Evolutionary conservation across 345 rosid genomes (phyloP), one percentile per base, ranked within the genome.

Genomic region (Salix arbutifolia): DNA sequence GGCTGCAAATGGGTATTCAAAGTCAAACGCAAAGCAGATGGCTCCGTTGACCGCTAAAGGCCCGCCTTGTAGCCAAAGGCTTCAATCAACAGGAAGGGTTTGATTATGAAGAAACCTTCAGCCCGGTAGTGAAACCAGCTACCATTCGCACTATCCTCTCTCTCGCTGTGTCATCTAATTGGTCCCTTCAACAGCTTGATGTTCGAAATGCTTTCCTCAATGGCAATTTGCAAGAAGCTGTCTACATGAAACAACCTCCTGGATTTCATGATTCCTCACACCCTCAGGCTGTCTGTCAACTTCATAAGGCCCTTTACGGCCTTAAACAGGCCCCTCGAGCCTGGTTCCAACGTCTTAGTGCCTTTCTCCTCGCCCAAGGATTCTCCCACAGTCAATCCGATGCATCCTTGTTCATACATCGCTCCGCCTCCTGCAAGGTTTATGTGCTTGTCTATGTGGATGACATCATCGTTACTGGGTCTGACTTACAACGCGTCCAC

Each of bases 371-470:
- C 6, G n/a, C 58, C 1, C 10, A 52, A 1, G 23, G 3, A 18
- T 52, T 52, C 7, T 0, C 58, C 1, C 10, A 19, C 0, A 18
- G 58, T 52, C 10, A 52, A 52, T 52, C 10, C 0, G 4, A 52
- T 52, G 58, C 23, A 18, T 52, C 58, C 0, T 3, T 52, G 3
- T 52, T 18, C n/a, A 18, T 50, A 5, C 3, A 50, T 6, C 9
- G 1, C 1, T 50, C n/a, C n/a, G 5, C 8, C 1, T 5, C 9
- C 0, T 17, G 3, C 56, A 5, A 0, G 0, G 5, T 50, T 0
- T 50, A 50, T 50, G 56, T 50, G 0, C n/a, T 18, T 50, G 3
- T 50, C 2, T 50, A 50, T 50, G 3, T 50, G 56, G n/a, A 50
- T 50, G n/a, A 50, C 1, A 50, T 50, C 56, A 50, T 50, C 18